phyloP scores from a whole-genome alignment of 1,139 yeast genomes.

The Candida sanyaensis region DNA sequence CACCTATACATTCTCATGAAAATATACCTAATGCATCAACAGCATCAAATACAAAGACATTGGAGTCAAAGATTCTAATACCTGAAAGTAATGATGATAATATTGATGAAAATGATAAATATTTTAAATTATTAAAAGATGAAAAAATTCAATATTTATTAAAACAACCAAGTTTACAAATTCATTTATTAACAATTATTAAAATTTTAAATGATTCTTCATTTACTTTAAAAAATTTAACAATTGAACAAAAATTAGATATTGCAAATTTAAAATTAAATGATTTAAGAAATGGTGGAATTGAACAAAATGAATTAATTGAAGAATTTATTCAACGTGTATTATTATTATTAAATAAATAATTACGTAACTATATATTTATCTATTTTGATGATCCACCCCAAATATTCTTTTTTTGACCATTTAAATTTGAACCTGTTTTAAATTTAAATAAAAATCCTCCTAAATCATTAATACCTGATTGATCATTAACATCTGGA shows the following conservation, averaged over 20 bases:
- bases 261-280: slow-evolving; percentile 62
- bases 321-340: slow-evolving; percentile 54
- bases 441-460: slow-evolving; percentile 37
- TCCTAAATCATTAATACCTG: slow-evolving; percentile 53
- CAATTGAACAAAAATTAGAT: slow-evolving; percentile 53
- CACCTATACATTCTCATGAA: slow-evolving; percentile 35
- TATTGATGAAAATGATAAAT: slow-evolving; percentile 11
- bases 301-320: slow-evolving; percentile 62
- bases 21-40: neutral
- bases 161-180: slow-evolving; percentile 49
- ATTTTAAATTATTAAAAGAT: slow-evolving; percentile 28
- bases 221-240: slow-evolving; percentile 29
- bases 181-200: slow-evolving; percentile 51
- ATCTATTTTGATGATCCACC: slow-evolving; percentile 14
- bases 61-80: neutral
- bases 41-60: neutral
- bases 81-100: neutral
- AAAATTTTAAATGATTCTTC: slow-evolving; percentile 34
- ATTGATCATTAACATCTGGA: slow-evolving; percentile 28
- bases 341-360: neutral
- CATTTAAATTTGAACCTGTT: slow-evolving; percentile 21
- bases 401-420: slow-evolving; percentile 29
- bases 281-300: slow-evolving; percentile 62
- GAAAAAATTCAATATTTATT: slow-evolving; percentile 43
- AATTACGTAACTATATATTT: neutral